Conservation (phyloP, 2,329 filamentous ascomycete species). For the Arthrobotrys pseudoclavata region DNA sequence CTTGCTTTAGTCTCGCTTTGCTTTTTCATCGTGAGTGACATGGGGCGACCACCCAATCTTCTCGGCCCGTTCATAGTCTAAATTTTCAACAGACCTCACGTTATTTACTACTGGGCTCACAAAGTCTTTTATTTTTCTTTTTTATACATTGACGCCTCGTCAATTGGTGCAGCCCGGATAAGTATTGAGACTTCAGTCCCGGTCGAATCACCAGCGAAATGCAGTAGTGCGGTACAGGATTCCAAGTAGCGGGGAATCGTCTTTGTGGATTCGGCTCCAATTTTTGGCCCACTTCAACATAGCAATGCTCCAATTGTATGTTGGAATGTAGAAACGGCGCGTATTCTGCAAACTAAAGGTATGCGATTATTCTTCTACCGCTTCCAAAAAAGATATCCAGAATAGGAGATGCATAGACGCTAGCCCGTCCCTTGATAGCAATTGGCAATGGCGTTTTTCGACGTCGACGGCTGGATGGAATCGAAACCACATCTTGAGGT, state of each 20-base stretch:
- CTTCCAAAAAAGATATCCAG: conserved; percentile 36
- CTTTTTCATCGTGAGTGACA: conserved; percentile 57
- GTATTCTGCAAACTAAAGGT: conserved; percentile 51
- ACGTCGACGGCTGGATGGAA: conserved; percentile 28
- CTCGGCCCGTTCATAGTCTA: conserved; percentile 60
- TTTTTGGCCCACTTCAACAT: conserved; percentile 56
- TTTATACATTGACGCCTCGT: conserved; percentile 44
- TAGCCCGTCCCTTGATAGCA: conserved; percentile 38
- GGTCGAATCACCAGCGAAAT: conserved; percentile 50
- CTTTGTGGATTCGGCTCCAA: conserved; percentile 53
- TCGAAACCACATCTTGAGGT: conserved; percentile 18
- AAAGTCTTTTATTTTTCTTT: conserved; percentile 20
- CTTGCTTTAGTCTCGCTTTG: conserved; percentile 55
- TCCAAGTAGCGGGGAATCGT: conserved; percentile 44
- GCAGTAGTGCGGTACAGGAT: conserved; percentile 41
- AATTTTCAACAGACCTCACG: conserved; percentile 48
- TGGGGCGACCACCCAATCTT: conserved; percentile 60
- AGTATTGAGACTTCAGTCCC: conserved; percentile 50
- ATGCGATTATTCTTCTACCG: conserved; percentile 50
- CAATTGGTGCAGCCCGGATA: conserved; percentile 47
- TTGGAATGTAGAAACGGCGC: conserved; percentile 57
- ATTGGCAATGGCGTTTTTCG: conserved; percentile 60
- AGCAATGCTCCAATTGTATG: conserved; percentile 57
- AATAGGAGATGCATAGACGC: conserved; percentile 59
- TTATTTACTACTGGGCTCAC: conserved; percentile 49